Base-by-base conservation (phyloP, 108 stramenopile genomes). In the Nitzschia palea region DNA sequence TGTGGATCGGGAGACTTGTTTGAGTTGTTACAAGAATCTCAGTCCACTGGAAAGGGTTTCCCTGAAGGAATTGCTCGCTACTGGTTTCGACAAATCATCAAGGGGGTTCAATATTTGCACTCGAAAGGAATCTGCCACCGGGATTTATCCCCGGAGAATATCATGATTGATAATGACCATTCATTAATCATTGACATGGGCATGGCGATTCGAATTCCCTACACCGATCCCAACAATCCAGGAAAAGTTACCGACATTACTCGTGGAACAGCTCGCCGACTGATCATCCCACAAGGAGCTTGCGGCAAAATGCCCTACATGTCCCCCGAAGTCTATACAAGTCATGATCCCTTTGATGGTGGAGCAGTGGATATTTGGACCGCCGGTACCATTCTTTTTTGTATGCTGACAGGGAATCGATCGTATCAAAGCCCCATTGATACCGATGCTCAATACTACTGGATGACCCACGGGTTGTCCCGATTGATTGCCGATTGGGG, bases 121-220 rank as follows among this genome's bases (percentile, higher is more conserved):
- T 36, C 44, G 20, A 73, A 34, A 36, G 83, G 86, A 22, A 64
- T 91, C 10, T 86, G 82, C 63, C 90, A 91, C 55, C 71, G 87
- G 20, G 85, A 88, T 66, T 65, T 90, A 53, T 92, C 90, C 14
- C 70, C 94, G 33, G 95, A 96, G 74, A 94, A 95, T 79, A 79
- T 97, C 20, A 79, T 97, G 64, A 88, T 95, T 28, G 82, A 89
- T 55, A 69, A 73, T 28, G 81, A 85, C 33, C 65, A 82, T 44
- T 89, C 87, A 71, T 65, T 94, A 52, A 87, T 97, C 9, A 97
- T 97, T 67, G 96, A 97, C 67, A 92, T 97, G 90, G 96, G 96
- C 27, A 95, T 97, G 97, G 95, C 94, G 65, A 68, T 97, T 53
- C 83, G 92, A 51, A 84, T 93, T 1, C 95, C 94, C 6, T 95